Evolutionary conservation across 306 rosid genomes (phyloP), one percentile per base, ranked within the genome.

Genomic region (Malus fusca): DNA sequence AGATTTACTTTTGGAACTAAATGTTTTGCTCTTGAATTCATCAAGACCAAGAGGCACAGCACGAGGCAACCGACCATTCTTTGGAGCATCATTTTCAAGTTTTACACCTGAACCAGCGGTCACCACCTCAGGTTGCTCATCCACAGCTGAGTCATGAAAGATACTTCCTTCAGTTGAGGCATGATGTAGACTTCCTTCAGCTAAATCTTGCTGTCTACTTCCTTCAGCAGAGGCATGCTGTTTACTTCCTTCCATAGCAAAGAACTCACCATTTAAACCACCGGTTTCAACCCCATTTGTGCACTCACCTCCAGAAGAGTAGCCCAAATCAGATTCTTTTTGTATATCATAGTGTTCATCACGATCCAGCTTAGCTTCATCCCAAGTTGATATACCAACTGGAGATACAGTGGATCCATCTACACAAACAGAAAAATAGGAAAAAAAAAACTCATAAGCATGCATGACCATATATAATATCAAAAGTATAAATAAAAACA

Each of bases 21-120:
- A 89, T 51, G 93, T 88, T 84, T 85, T 90, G 83, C 92, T 96
- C 84, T 96, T 96, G 79, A 89, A 96, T 84, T 92, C 99, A 79
- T 90, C 96, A n/a, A 96, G 99, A 75, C 98, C 92, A 78, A 84
- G 82, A 56, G 97, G 96, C 68, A 86, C 91, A 72, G 82, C 64
- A 80, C 82, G 83, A 53, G 92, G 77, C 42, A 89, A 68, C 23
- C 64, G 87, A 73, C 84, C 88, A 79, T 79, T 51, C 81, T 91
- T 90, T 56, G 75, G 84, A 66, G 72, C 65, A 73, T 89, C 83
- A 82, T 67, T 84, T 82, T 91, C 96, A 43, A 22, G 79, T 86
- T 83, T 88, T 23, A 53, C 75, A 43, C 68, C 53, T 22, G 86
- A 75, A 67, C 77, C 75, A 68, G 85, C 30, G 42, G 67, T 85